Conservation (phyloP, 2,329 filamentous ascomycete species). For the Trichoderma asperellum region DNA sequence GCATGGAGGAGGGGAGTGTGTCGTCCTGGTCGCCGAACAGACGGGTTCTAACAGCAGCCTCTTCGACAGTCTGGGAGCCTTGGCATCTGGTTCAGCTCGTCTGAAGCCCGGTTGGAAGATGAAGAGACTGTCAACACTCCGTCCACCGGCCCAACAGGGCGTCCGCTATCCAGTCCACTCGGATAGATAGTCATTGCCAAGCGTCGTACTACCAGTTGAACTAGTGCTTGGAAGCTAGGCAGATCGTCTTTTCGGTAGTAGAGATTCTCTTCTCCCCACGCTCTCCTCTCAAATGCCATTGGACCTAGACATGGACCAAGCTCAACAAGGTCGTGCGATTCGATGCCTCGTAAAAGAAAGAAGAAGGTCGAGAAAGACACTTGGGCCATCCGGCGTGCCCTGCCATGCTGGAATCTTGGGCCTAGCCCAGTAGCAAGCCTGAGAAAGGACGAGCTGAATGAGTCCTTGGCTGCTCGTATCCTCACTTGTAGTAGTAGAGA, state of each 20-base stretch:
- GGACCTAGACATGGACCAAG: neutral
- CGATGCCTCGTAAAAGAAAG: slow-evolving; percentile 5
- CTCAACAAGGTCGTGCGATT: slow-evolving; percentile 7
- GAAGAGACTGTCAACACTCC: neutral
- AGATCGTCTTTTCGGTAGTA: slow-evolving; percentile 7
- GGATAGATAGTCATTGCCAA: slow-evolving; percentile 8
- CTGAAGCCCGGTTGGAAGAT: neutral
- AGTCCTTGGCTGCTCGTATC: neutral
- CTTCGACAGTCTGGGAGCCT: neutral
- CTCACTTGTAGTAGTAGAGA: neutral
- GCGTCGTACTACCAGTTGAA: neutral
- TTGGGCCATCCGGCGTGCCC: neutral
- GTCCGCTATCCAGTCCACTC: neutral
- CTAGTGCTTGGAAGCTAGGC: neutral
- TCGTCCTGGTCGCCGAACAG: slow-evolving; percentile 4
- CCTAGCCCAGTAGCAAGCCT: neutral
- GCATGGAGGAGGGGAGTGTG: neutral
- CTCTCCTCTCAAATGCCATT: neutral
- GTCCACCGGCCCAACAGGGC: neutral
- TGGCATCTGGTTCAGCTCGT: slow-evolving; percentile 1
- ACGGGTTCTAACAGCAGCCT: neutral
- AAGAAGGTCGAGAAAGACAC: neutral
- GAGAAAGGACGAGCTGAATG: neutral
- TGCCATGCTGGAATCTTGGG: neutral
- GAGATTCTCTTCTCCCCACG: neutral